A percentile compares a stretch with the other conserved stretches of the same genome.
These are phyloP conservation scores for Juglanconis oblonga DNA, from an alignment of 2,329 filamentous ascomycete genomes.

Conservation along the genomic window DNA sequence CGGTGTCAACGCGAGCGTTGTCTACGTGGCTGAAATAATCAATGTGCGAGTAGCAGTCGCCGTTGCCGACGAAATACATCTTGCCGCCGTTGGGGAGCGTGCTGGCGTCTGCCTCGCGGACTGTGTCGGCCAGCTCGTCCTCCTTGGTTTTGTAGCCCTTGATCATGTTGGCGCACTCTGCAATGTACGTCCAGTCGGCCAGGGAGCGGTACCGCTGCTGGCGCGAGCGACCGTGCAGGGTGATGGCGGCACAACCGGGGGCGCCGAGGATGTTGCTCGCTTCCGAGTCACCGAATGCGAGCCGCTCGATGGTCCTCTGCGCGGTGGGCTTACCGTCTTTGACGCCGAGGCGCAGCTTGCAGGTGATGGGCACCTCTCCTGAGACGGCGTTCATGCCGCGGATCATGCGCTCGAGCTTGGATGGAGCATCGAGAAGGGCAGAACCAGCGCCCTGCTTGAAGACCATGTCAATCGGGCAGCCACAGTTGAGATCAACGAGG, in stretches of 20 bases:
- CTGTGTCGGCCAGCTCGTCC: constrained; percentile 69
- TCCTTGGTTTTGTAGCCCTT: constrained; percentile 72
- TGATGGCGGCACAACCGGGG: constrained; percentile 89
- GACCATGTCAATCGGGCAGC: constrained; percentile 93
- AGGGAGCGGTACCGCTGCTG: constrained; percentile 90
- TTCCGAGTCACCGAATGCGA: constrained; percentile 77
- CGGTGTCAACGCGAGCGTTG: constrained; percentile 78
- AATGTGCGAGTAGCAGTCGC: constrained; percentile 89
- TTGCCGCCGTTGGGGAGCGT: constrained; percentile 68
- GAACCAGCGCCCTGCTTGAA: constrained; percentile 87
- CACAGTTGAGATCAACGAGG: constrained; percentile 93
- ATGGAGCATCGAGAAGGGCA: constrained; percentile 81
- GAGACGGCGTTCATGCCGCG: constrained; percentile 95
- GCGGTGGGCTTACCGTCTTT: constrained; percentile 77
- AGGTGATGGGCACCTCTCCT: constrained; percentile 84
- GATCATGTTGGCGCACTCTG: constrained; percentile 82
- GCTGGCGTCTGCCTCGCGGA: constrained; percentile 71
- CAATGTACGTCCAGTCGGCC: constrained; percentile 95
- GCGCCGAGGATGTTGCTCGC: constrained; percentile 67
- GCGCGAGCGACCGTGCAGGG: constrained; percentile 86
- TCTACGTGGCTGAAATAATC: constrained; percentile 81
- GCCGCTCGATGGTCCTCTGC: constrained; percentile 74
- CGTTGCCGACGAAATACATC: constrained; percentile 93
- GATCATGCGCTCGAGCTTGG: constrained; percentile 91
- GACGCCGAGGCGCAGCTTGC: constrained; percentile 92